These are phyloP conservation scores for Fusarium ramigenum DNA, from an alignment of 2,329 filamentous ascomycete genomes.

Conservation along the genomic window DNA sequence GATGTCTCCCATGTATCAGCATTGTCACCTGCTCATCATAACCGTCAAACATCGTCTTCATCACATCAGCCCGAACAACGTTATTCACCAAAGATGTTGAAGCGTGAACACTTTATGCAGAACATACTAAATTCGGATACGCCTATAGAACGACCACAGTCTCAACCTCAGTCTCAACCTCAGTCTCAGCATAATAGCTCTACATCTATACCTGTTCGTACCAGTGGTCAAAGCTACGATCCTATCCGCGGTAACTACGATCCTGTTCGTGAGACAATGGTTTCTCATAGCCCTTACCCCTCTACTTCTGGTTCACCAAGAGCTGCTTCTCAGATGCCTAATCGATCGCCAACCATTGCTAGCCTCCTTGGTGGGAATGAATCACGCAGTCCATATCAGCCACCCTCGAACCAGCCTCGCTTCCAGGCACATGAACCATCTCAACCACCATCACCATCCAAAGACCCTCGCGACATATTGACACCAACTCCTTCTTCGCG, in stretches of 20 bases:
- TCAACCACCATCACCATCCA: constrained; percentile 55
- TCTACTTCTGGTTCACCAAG: constrained; percentile 62
- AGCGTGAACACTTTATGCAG: constrained; percentile 64
- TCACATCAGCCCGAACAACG: constrained; percentile 44
- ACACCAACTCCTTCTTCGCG: constrained; percentile 49
- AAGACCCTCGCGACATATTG: constrained; percentile 47
- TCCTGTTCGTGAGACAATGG: constrained; percentile 69
- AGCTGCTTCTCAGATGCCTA: constrained; percentile 47
- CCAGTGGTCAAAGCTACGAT: constrained; percentile 87
- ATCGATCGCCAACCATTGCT: constrained; percentile 83
- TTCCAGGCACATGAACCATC: constrained; percentile 50
- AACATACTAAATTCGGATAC: constrained; percentile 64
- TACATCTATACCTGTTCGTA: constrained; percentile 60
- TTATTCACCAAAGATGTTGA: constrained; percentile 58
- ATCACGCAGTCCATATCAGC: constrained; percentile 42
- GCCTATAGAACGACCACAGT: constrained; percentile 36
- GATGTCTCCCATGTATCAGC: constrained; percentile 40
- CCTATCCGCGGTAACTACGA: constrained; percentile 84
- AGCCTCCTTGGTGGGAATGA: constrained; percentile 73
- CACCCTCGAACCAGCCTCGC: constrained; percentile 43
- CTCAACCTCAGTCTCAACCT: constrained; percentile 31
- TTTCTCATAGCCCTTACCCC: constrained; percentile 58
- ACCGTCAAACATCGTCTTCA: constrained; percentile 42
- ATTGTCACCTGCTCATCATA: constrained; percentile 43
- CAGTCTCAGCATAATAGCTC: constrained; percentile 50